phyloP scores from a whole-genome alignment of 2,329 filamentous ascomycete species.

The Thelonectria olida region DNA sequence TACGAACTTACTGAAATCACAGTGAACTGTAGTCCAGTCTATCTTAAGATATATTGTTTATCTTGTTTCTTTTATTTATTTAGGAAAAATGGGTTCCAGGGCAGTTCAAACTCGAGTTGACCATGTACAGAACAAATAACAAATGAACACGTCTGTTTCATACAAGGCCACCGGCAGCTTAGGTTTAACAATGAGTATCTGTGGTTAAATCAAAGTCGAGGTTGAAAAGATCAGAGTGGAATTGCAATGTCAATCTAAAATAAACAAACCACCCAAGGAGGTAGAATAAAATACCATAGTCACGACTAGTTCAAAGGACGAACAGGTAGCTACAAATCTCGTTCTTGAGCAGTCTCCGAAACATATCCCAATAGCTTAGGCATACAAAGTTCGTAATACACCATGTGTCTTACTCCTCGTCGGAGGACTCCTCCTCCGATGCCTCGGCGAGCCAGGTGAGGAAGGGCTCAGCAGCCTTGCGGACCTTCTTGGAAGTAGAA shows the following conservation, averaged over 20 bases:
- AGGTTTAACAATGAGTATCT: no score
- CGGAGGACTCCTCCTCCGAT: conserved; percentile 68
- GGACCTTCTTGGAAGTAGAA: conserved; percentile 90
- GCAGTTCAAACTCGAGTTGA: no score
- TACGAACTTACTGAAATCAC: background rate
- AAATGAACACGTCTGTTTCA: no score
- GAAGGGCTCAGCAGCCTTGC: conserved; percentile 94
- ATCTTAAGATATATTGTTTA: no score
- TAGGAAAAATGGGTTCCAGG: no score
- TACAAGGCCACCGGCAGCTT: no score
- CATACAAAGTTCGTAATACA: background rate
- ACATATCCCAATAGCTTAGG: conserved; percentile 10
- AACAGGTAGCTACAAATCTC: conserved; percentile 12
- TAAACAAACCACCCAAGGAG: no score
- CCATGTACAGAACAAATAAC: no score
- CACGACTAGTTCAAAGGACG: conserved; percentile 9
- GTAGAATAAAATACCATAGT: conserved; percentile 19
- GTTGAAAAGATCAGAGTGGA: conserved; percentile 20
- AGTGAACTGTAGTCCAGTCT: no score
- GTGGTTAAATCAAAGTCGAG: background rate
- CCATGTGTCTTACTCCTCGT: conserved; percentile 60
- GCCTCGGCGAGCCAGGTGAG: conserved; percentile 92
- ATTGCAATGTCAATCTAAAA: conserved; percentile 31
- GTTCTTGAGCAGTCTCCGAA: background rate
- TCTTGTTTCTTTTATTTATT: no score